phyloP scores from a whole-genome alignment of 768 basidiomycete species.

The Mycena rebaudengoi region DNA sequence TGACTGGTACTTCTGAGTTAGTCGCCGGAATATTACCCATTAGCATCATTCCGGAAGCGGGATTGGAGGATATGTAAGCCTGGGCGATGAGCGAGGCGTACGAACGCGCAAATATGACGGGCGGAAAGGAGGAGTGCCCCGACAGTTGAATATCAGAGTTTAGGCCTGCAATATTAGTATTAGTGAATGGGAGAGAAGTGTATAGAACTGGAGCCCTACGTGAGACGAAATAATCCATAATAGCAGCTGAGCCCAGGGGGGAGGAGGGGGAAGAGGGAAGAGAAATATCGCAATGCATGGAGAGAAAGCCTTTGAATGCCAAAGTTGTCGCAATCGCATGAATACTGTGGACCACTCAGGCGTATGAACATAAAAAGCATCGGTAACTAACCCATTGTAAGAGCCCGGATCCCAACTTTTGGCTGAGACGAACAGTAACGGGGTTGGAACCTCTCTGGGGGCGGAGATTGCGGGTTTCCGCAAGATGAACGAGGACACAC shows the following conservation, averaged over 20 bases:
- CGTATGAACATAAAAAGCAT: neutral
- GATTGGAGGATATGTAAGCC: slow-evolving; percentile 73
- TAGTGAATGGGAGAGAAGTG: neutral
- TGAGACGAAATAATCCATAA: slow-evolving; percentile 51
- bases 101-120: slow-evolving; percentile 61
- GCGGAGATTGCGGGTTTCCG: slow-evolving; percentile 49
- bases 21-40: slow-evolving; percentile 59
- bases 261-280: slow-evolving; percentile 28
- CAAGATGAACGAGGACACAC: slow-evolving; percentile 43
- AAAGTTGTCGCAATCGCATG: slow-evolving; percentile 47
- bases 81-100: slow-evolving; percentile 66
- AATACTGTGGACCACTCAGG: slow-evolving; percentile 37
- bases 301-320: slow-evolving; percentile 59
- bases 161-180: slow-evolving; percentile 43
- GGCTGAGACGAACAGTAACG: slow-evolving; percentile 61
- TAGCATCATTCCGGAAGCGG: slow-evolving; percentile 69
- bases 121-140: slow-evolving; percentile 55
- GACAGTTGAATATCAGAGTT: slow-evolving; percentile 50
- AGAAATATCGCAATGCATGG: slow-evolving; percentile 51
- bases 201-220: slow-evolving; percentile 47
- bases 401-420: slow-evolving; percentile 53
- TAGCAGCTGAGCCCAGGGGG: slow-evolving; percentile 32
- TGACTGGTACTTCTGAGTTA: slow-evolving; percentile 42
- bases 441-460: slow-evolving; percentile 59
- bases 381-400: slow-evolving; percentile 43